Evolutionary conservation across 768 basidiomycete species (phyloP), one percentile per base, ranked within the genome.

Genomic region (Mycena polygramma): DNA sequence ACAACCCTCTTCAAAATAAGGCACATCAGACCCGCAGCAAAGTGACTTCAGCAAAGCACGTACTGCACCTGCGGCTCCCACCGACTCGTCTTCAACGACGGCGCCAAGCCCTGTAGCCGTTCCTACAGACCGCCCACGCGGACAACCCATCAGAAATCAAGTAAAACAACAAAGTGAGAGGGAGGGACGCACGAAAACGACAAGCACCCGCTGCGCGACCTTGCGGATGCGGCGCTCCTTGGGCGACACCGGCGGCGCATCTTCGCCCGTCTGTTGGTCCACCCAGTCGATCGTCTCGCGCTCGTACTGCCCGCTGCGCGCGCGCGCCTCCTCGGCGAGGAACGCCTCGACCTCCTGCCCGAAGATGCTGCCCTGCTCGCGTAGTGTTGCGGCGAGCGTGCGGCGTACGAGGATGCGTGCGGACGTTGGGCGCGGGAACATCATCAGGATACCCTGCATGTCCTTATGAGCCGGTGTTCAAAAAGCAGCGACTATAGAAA

Each of bases 21-120:
- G 19, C 14, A 26, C 7, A 39, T 48, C 19, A 41, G 69, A 63
- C 22, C 60, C 36, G 17, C 58, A 11, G 15, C 41, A 37, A 45
- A 19, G 15, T n/a, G n/a, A n/a, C 13, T 8, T 19, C 5, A 46
- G n/a, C 10, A 37, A 46, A n/a, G n/a, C 22, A 77, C 84, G 30
- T 70, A 85, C 85, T 80, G 77, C 6, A 84, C 69, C 66, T 85
- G 82, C 6, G 84, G 84, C 68, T 86, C 84, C 75, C 80, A 85
- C 53, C 76, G 78, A 0, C 81, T 84, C 3, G 81, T 84, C 52
- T 72, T 67, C 15, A 86, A 74, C 11, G 84, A 84, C 2, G 83
- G 82, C 2, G 72, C 70, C 45, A 86, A 65, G 0, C 66, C 79
- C 64, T 81, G 81, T 60, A 86, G 72, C n/a, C 83, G 81, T 36